Percentiles rank a stretch among this genome's conserved stretches.
These are phyloP conservation scores for Thalassiosira livingstoniorum DNA, from an alignment of 352 stramenopile genomes.

Conservation along the genomic window DNA sequence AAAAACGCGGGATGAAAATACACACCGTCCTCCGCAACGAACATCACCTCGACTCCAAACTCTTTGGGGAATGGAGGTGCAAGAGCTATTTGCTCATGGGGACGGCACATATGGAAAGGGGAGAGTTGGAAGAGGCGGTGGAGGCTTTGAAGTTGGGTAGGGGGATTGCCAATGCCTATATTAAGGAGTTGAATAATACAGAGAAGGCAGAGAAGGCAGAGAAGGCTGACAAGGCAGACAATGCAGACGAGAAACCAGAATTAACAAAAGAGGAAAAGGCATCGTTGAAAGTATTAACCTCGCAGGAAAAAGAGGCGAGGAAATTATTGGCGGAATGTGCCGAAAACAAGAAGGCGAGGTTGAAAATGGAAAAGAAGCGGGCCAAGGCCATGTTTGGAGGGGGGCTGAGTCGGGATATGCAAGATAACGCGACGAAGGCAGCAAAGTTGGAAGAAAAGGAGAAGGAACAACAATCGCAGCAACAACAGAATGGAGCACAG, in stretches of 20 bases:
- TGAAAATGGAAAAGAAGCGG: slow-evolving; percentile 71
- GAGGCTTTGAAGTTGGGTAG: slow-evolving; percentile 60
- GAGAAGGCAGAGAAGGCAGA: slow-evolving; percentile 18
- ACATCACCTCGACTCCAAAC: slow-evolving; percentile 59
- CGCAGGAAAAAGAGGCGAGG: slow-evolving; percentile 52
- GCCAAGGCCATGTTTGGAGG: slow-evolving; percentile 80
- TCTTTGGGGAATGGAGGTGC: slow-evolving; percentile 82
- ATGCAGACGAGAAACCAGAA: slow-evolving; percentile 56
- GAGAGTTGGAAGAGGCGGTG: slow-evolving; percentile 39
- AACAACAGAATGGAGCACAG: neutral
- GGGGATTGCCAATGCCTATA: slow-evolving; percentile 51
- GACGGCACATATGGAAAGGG: slow-evolving; percentile 47
- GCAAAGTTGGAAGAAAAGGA: neutral
- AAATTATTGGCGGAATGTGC: slow-evolving; percentile 34
- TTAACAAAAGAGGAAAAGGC: slow-evolving; percentile 52
- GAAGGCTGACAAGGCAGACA: slow-evolving; percentile 30
- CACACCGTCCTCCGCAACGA: slow-evolving; percentile 68
- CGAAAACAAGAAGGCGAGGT: slow-evolving; percentile 59
- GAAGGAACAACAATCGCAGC: neutral
- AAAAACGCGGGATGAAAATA: slow-evolving; percentile 76
- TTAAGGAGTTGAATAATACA: slow-evolving; percentile 38
- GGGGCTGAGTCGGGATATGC: slow-evolving; percentile 1
- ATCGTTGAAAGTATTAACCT: slow-evolving; percentile 40
- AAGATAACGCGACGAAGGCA: neutral
- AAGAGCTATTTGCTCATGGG: slow-evolving; percentile 78